These are phyloP conservation scores for Vanderwaltozyma polyspora DNA, from an alignment of 805 yeast genomes.

Conservation along the genomic window DNA sequence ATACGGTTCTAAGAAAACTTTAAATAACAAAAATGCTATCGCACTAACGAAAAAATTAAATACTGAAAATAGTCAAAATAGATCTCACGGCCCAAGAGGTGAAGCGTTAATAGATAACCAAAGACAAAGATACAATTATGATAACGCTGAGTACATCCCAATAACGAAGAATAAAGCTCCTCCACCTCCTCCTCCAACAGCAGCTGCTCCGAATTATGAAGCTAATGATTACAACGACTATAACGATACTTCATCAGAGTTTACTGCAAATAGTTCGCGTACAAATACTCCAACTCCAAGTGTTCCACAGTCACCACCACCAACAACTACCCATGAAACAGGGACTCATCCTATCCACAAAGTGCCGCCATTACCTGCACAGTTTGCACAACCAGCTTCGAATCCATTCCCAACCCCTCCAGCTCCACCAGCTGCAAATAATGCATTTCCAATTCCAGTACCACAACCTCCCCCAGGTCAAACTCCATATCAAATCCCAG, in stretches of 20 bases:
- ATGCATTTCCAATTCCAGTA: conserved; percentile 1
- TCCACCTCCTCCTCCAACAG: conserved; percentile 33
- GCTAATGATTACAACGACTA: conserved; percentile 2
- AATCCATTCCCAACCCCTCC: conserved; percentile 5
- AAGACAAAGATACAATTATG: conserved; percentile 22
- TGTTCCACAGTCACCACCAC: conserved; percentile 9
- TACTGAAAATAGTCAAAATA: conserved; percentile 53
- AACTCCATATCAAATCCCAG: conserved; percentile 13
- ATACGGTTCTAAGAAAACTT: conserved; percentile 78
- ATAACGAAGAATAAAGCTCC: conserved; percentile 30
- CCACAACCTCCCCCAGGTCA: conserved; percentile 4
- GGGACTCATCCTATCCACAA: conserved; percentile 11
- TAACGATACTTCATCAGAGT: conserved; percentile 5
- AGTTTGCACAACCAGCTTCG: conserved; percentile 4
- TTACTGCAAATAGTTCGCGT: conserved; percentile 13
- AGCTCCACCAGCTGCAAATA: not conserved
- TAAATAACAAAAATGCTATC: conserved; percentile 77
- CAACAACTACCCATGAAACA: conserved; percentile 9
- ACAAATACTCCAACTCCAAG: conserved; percentile 18
- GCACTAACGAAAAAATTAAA: conserved; percentile 53
- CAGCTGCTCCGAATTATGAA: conserved; percentile 11
- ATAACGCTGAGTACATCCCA: conserved; percentile 23
- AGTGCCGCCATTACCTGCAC: conserved; percentile 17
- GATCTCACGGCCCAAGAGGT: conserved; percentile 52
- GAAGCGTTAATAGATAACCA: conserved; percentile 23